phyloP scores from a whole-genome alignment of 768 basidiomycete species.

The Lenzites betulinus region DNA sequence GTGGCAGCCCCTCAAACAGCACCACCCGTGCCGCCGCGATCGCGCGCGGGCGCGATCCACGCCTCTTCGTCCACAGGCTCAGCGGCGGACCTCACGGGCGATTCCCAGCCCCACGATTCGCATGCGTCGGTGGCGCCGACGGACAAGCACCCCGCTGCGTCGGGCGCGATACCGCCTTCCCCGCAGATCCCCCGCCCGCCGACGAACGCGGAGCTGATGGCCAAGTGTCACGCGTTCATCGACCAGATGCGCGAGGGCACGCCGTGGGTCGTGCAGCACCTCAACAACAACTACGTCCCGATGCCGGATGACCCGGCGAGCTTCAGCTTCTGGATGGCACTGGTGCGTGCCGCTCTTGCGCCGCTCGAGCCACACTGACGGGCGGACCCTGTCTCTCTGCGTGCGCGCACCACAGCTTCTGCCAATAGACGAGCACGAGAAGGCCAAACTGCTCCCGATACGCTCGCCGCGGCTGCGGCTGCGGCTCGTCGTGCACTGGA shows the following conservation, averaged over 20 bases:
- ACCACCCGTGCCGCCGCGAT: background rate
- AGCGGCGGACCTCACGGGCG: background rate
- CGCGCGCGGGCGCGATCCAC: constrained; percentile 14
- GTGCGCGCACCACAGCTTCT: constrained; percentile 49
- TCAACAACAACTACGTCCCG: constrained; percentile 75
- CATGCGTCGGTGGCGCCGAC: background rate
- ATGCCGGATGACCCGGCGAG: constrained; percentile 71
- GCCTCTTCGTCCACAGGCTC: background rate
- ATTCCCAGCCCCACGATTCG: background rate
- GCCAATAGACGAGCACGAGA: constrained; percentile 89
- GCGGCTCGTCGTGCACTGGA: constrained; percentile 91
- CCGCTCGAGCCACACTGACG: background rate
- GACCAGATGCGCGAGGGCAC: constrained; percentile 67
- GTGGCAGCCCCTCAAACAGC: background rate
- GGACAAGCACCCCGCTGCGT: background rate
- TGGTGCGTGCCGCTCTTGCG: constrained; percentile 42
- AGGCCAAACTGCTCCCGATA: constrained; percentile 83
- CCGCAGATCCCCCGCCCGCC: constrained; percentile 14
- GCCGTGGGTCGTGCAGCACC: constrained; percentile 91
- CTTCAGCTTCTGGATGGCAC: constrained; percentile 90
- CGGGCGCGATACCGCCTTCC: background rate
- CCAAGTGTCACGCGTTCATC: constrained; percentile 61
- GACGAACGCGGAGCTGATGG: constrained; percentile 43
- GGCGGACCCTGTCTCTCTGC: too few relatives aligned
- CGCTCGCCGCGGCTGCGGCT: constrained; percentile 77